Percentiles rank a stretch among this genome's conserved stretches.
Evolutionary conservation across 1,284 basidiomycete genomes (phyloP).

Genomic region (Ceratorhiza oryzae-sativae): DNA sequence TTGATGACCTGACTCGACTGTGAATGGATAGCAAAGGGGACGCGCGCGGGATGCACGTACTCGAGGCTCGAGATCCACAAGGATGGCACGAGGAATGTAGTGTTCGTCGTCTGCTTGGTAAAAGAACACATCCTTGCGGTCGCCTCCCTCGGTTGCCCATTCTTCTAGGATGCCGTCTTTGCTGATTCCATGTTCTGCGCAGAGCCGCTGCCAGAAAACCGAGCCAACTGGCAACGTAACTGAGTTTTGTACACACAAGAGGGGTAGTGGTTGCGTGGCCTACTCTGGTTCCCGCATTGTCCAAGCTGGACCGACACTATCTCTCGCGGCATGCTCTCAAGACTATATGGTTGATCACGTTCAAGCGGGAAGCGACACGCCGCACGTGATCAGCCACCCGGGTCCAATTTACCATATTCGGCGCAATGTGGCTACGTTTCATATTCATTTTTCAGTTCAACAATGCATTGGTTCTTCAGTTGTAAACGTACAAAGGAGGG

Average conservation of each 20-base stretch:
- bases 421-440: neutral
- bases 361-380: slow-evolving; percentile 9
- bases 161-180: slow-evolving; percentile 93
- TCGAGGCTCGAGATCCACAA: slow-evolving; percentile 97
- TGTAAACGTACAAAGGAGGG: slow-evolving; percentile 24
- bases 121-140: slow-evolving; percentile 99
- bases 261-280: slow-evolving; percentile 48
- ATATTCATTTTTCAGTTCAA: slow-evolving; percentile 12
- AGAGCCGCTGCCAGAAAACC: slow-evolving; percentile 94
- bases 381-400: slow-evolving; percentile 8
- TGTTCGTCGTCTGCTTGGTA: slow-evolving; percentile 99
- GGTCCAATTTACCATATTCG: neutral
- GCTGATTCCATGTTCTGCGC: slow-evolving; percentile 95
- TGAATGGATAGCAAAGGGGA: neutral
- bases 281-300: slow-evolving; percentile 97
- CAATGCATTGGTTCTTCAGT: slow-evolving; percentile 20
- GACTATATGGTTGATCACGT: neutral
- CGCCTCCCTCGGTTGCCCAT: slow-evolving; percentile 92
- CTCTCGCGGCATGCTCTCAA: slow-evolving; percentile 76
- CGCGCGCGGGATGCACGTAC: slow-evolving; percentile 58
- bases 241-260: slow-evolving; percentile 6
- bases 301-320: slow-evolving; percentile 89
- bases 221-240: slow-evolving; percentile 69
- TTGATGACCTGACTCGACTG: slow-evolving; percentile 81
- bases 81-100: slow-evolving; percentile 95